Conservation (phyloP, 2,329 filamentous ascomycete species). For the Nemania abortiva region DNA sequence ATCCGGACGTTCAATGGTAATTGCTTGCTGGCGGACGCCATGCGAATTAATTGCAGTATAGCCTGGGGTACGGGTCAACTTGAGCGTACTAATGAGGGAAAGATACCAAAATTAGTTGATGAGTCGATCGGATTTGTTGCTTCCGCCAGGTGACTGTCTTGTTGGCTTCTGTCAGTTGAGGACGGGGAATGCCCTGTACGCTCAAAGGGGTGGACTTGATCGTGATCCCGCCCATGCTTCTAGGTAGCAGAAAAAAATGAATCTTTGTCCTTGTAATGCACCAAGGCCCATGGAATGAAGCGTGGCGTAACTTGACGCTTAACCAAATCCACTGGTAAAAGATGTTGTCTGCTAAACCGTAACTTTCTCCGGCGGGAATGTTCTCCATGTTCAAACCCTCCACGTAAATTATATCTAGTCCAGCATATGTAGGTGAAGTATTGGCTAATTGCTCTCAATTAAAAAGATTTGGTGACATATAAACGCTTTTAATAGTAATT, state of each 20-base stretch:
- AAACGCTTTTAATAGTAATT: neutral
- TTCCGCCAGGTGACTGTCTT: slow-evolving; percentile 43
- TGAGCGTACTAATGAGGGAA: slow-evolving; percentile 98
- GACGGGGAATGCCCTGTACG: slow-evolving; percentile 99
- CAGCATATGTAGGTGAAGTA: neutral
- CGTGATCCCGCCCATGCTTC: slow-evolving; percentile 74
- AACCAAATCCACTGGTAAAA: neutral
- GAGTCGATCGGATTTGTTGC: slow-evolving; percentile 43
- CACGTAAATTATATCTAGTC: neutral
- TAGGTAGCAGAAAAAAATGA: slow-evolving; percentile 45
- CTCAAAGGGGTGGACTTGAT: slow-evolving; percentile 87
- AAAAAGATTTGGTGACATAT: too few relatives aligned
- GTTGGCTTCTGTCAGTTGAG: slow-evolving; percentile 48
- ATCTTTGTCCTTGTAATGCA: slow-evolving; percentile 28
- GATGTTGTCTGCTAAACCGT: neutral
- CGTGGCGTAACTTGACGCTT: neutral
- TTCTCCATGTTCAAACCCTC: neutral
- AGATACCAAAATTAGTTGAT: slow-evolving; percentile 80
- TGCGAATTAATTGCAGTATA: slow-evolving; percentile 42
- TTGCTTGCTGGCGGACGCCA: slow-evolving; percentile 35
- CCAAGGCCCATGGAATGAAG: neutral
- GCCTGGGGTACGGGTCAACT: slow-evolving; percentile 64
- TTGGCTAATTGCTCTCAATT: too few relatives aligned
- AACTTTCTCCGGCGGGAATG: neutral
- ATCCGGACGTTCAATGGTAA: slow-evolving; percentile 38